Percentiles rank a stretch among this genome's conserved stretches.
Evolutionary conservation across 768 basidiomycete genomes (phyloP).

Genomic region (Pleurotus citrinopileatus): DNA sequence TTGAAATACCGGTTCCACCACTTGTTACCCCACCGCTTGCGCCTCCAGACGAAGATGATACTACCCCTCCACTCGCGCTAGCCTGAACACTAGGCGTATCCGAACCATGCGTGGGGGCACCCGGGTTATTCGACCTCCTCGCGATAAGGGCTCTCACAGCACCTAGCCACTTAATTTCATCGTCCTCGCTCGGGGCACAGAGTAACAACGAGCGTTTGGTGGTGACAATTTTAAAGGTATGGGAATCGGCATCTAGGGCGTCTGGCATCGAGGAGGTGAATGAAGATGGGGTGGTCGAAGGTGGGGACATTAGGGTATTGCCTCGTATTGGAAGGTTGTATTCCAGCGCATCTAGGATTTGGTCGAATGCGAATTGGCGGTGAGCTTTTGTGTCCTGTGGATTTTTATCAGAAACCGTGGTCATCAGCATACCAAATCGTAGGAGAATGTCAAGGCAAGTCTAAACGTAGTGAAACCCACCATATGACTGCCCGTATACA

Average conservation of each 20-base stretch:
- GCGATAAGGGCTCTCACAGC: conserved; percentile 91
- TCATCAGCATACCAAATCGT: too few species aligned
- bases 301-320: conserved; percentile 33
- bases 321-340: conserved; percentile 63
- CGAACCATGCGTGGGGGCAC: conserved; percentile 22
- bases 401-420: too few species aligned
- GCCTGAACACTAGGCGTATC: conserved; percentile 2
- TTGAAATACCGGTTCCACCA: too few species aligned
- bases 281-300: conserved; percentile 32
- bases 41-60: neutral
- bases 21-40: too few species aligned
- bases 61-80: neutral
- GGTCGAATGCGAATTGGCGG: conserved; percentile 77
- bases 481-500: conserved; percentile 95
- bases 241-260: conserved; percentile 41
- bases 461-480: conserved; percentile 55
- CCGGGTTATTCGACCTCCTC: conserved; percentile 53
- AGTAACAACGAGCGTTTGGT: conserved; percentile 87
- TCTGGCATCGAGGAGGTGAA: conserved; percentile 31
- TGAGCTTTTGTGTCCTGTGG: conserved; percentile 86
- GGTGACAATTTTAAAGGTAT: conserved; percentile 95
- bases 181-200: conserved; percentile 95
- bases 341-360: conserved; percentile 91
- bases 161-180: conserved; percentile 97
- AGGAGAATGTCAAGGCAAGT: too few species aligned